These are phyloP conservation scores for Alternaria arbusti DNA, from an alignment of 2,329 filamentous ascomycete species.

Conservation along the genomic window DNA sequence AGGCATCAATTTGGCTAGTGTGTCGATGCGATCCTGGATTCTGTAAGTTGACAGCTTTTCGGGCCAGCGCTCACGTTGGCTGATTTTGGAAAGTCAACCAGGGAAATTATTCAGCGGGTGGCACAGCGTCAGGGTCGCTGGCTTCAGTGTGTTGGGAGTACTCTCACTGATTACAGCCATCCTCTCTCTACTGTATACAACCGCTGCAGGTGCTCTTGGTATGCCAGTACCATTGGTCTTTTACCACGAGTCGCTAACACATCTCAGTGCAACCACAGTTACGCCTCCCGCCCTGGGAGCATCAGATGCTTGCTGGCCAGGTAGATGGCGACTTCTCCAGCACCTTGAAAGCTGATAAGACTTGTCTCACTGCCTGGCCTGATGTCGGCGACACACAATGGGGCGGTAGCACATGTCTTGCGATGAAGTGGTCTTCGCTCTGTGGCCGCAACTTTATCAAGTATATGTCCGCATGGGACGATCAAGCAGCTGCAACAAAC, in stretches of 20 bases:
- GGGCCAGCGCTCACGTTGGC: neutral
- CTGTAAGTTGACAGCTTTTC: neutral
- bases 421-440: constrained; percentile 7
- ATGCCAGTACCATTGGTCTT: neutral
- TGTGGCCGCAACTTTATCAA: constrained; percentile 9
- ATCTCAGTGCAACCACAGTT: constrained; percentile 8
- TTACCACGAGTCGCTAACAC: neutral
- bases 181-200: constrained; percentile 7
- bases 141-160: constrained; percentile 64
- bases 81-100: constrained; percentile 49
- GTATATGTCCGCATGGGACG: constrained; percentile 10
- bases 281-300: constrained; percentile 8
- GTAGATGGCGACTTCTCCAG: constrained; percentile 9
- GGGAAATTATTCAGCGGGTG: constrained; percentile 73
- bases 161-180: constrained; percentile 56
- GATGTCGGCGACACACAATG: constrained; percentile 6
- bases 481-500: neutral
- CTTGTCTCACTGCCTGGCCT: constrained; percentile 6
- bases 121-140: constrained; percentile 66
- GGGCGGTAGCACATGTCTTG: constrained; percentile 10
- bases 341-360: neutral
- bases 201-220: constrained; percentile 13
- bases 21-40: constrained; percentile 12
- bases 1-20: constrained; percentile 6
- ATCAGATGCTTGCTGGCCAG: neutral